Conservation (phyloP, 2,329 filamentous ascomycete species). For the Leptosphaerulina australis region DNA sequence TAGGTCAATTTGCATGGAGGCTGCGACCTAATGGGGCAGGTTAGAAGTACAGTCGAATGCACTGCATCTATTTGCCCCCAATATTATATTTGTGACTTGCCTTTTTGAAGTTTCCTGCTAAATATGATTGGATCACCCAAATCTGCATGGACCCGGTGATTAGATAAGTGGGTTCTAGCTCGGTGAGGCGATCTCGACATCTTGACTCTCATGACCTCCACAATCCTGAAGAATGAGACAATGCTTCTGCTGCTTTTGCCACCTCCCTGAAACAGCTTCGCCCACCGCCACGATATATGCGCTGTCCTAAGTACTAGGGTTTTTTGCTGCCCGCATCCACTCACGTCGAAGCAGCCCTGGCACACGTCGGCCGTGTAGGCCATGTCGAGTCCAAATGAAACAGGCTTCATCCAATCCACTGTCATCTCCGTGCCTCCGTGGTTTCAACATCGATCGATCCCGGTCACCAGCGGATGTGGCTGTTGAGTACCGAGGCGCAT, state of each 20-base stretch:
- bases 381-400: constrained; percentile 13
- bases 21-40: constrained; percentile 22
- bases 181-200: constrained; percentile 1
- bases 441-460: constrained; percentile 8
- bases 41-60: constrained; percentile 13
- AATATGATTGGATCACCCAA: constrained; percentile 2
- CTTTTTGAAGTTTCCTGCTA: not conserved
- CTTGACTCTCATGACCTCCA: constrained; percentile 4
- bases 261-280: constrained; percentile 30
- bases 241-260: constrained; percentile 15
- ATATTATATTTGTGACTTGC: not conserved
- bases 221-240: not conserved
- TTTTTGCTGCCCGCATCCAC: not conserved
- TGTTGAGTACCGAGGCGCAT: constrained; percentile 25
- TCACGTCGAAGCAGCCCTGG: not conserved
- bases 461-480: constrained; percentile 30
- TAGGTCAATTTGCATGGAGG: not conserved
- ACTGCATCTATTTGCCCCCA: constrained; percentile 14
- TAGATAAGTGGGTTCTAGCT: not conserved
- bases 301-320: constrained; percentile 4
- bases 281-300: constrained; percentile 5
- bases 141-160: not conserved
- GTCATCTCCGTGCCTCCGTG: constrained; percentile 2
- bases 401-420: constrained; percentile 12
- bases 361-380: constrained; percentile 4